Evolutionary conservation across 2,329 filamentous ascomycete genomes (phyloP).

Genomic region (Cytospora chrysosperma): DNA sequence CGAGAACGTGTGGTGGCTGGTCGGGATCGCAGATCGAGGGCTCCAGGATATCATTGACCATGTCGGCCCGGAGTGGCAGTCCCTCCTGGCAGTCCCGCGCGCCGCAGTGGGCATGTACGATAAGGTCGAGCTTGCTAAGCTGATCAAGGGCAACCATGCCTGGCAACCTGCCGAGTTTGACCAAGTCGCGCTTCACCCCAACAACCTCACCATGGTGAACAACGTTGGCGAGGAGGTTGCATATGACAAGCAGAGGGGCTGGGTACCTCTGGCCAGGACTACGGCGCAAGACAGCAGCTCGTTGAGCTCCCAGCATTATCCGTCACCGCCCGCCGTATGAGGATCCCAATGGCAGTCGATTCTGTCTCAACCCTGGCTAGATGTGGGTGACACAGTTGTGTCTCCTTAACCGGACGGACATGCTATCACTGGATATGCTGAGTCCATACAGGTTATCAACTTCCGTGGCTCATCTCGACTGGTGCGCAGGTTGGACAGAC

Average conservation of each 20-base stretch:
- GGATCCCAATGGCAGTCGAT: not conserved
- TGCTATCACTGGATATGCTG: not conserved
- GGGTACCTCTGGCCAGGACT: not conserved
- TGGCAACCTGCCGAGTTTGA: constrained; percentile 39
- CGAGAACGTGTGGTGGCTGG: constrained; percentile 49
- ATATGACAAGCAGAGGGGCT: constrained; percentile 13
- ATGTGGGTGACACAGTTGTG: not conserved
- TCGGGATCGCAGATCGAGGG: constrained; percentile 45
- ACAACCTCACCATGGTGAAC: constrained; percentile 22
- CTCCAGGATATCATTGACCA: constrained; percentile 43
- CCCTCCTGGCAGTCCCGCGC: constrained; percentile 42
- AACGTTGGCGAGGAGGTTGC: constrained; percentile 22
- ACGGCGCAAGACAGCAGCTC: not conserved
- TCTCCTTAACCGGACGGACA: not conserved
- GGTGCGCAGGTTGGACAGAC: no score
- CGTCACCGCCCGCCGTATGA: not conserved
- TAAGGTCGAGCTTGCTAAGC: constrained; percentile 37
- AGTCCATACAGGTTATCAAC: not conserved
- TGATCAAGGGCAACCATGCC: constrained; percentile 44
- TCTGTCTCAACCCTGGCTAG: not conserved
- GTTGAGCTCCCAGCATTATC: not conserved
- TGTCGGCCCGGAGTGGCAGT: constrained; percentile 41
- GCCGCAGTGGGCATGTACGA: constrained; percentile 37
- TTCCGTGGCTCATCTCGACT: not conserved
- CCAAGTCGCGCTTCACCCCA: constrained; percentile 19